Evolutionary conservation across 345 rosid genomes (phyloP).

Genomic region (Hirschfeldia incana): DNA sequence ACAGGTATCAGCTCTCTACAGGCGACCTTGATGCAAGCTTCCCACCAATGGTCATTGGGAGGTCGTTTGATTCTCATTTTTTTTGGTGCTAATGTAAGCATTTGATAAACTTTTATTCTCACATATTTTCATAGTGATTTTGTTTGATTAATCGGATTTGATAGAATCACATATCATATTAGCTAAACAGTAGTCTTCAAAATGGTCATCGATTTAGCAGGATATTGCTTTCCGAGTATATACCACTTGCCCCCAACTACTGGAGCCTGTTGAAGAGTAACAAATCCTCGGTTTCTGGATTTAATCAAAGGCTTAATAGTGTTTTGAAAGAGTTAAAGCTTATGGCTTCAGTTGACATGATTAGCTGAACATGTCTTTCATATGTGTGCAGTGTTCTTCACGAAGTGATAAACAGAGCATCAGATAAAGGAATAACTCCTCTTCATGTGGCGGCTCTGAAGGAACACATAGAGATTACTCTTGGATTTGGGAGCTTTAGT

Average conservation of each 20-base stretch:
- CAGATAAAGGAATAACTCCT: no score
- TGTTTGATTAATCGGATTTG: neutral
- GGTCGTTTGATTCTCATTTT: constrained; percentile 84
- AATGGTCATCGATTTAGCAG: constrained; percentile 88
- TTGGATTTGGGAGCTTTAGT: no score
- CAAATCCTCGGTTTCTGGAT: no score
- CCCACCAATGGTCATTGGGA: constrained; percentile 99
- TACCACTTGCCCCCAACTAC: constrained; percentile 65
- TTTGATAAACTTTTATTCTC: neutral
- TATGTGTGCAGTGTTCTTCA: no score
- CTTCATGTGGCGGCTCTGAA: no score
- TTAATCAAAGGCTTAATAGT: no score
- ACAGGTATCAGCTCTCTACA: constrained; percentile 62
- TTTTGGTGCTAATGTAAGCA: constrained; percentile 86
- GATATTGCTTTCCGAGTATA: constrained; percentile 78
- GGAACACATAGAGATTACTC: no score
- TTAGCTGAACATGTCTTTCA: no score
- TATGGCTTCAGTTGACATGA: no score
- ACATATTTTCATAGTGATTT: constrained; percentile 10
- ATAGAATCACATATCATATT: constrained; percentile 79
- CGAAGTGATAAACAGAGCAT: no score
- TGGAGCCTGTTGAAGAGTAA: no score
- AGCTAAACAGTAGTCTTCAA: constrained; percentile 80
- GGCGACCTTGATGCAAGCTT: constrained; percentile 99
- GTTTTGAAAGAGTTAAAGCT: no score